A percentile compares a stretch with the other conserved stretches of the same genome.
Conservation (phyloP, 164 flowering plant species). For the grape (Vitis vinifera) region ASM3070453v1 NC_081816.1:22575001-22575500, state of each 20-base stretch:
- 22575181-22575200: too few species aligned
- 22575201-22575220: too few species aligned
- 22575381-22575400: constrained; percentile 46
- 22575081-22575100: not conserved
- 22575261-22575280: too few species aligned
- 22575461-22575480: constrained; percentile 48
- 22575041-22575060: too few species aligned
- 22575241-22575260: too few species aligned
- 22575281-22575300: too few species aligned
- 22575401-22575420: constrained; percentile 58
- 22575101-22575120: not conserved
- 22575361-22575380: constrained; percentile 30
- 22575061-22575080: not conserved
- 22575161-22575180: too few species aligned
- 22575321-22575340: too few species aligned
- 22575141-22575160: too few species aligned
- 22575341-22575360: not conserved
- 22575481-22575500: constrained; percentile 34
- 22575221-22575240: too few species aligned
- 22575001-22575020: not conserved
- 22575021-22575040: not conserved
- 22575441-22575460: constrained; percentile 49
- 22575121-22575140: too few species aligned
- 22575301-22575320: too few species aligned
- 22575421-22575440: constrained; percentile 58